Evolutionary conservation across 2,329 filamentous ascomycete genomes (phyloP), one percentile per base, ranked within the genome.

Genomic region (Diaporthe australafricana): DNA sequence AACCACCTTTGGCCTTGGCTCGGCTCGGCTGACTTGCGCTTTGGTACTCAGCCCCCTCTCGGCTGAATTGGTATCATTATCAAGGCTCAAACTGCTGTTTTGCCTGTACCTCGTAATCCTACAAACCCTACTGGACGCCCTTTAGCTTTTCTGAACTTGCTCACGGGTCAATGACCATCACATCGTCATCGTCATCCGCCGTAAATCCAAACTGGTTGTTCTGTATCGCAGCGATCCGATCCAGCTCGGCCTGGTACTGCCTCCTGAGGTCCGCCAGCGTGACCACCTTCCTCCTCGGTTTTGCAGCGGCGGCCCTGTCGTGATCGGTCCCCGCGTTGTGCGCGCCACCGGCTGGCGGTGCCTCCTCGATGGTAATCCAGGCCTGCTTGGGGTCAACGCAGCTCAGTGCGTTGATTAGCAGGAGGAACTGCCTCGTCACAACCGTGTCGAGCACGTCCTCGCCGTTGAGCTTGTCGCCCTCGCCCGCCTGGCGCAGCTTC

Each of bases 381-480:
- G 92, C 92, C 78, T 98, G 93, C 74, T 94, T 90, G 71, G 91
- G 86, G 62, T 93, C 91, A 50, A 98, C 94, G 75, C 94, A 98
- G 75, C 93, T 94, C 73, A 99, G 86, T 1, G 94, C 92, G 80
- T 99, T 99, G 84, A 99, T 97, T 55, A 99, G 88, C 73, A 95
- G 88, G n/a, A 98, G 85, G 77, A 97, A 96, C 78, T 94, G 92
- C 76, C 93, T 90, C 57, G 92, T 91, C 40, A 93, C 87, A 0
- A 87, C 86, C 0, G 90, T 92, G 76, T 92, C 90, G 14, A 91
- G 83, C 5, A 86, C 85, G 73, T 91, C 90, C 22, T 87, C 87
- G 5, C 84, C 84, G 1, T 83, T 76, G n/a, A 88, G 81, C 73
- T 85, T 86, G 73, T 92, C 88, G 3, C 88, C 89, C 74, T 91